phyloP scores from a whole-genome alignment of 2,329 filamentous ascomycete genomes.

The Ceratocystis lukuohia region DNA sequence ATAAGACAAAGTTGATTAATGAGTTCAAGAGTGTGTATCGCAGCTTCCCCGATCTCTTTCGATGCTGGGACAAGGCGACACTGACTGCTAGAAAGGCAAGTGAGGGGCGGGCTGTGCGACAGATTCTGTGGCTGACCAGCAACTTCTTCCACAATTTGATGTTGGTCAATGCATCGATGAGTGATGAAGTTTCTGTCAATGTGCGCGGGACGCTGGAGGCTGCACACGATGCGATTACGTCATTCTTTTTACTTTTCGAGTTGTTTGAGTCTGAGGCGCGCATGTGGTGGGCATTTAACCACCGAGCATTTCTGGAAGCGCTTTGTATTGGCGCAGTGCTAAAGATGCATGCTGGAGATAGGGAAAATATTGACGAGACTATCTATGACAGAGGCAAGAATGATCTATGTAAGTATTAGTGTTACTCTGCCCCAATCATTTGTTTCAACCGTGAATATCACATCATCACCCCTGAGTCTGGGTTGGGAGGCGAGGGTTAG shows the following conservation, averaged over 20 bases:
- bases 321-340: constrained; percentile 52
- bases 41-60: constrained; percentile 58
- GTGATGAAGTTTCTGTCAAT: constrained; percentile 49
- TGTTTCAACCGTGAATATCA: neutral
- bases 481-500: neutral
- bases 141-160: constrained; percentile 77
- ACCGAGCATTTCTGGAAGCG: constrained; percentile 65
- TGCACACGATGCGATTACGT: constrained; percentile 58
- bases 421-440: neutral
- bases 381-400: constrained; percentile 45
- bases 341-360: constrained; percentile 36
- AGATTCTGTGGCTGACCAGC: constrained; percentile 65
- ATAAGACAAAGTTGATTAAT: constrained; percentile 56
- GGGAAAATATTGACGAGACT: constrained; percentile 33
- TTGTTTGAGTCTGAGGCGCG: constrained; percentile 58
- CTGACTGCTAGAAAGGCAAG: constrained; percentile 43
- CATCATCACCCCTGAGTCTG: too few relatives aligned
- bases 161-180: constrained; percentile 61
- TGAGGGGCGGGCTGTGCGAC: constrained; percentile 54
- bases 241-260: constrained; percentile 59
- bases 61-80: constrained; percentile 50
- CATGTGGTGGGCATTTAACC: constrained; percentile 78
- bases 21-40: constrained; percentile 59
- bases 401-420: constrained; percentile 43
- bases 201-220: constrained; percentile 58